Conservation (phyloP, 257 asterid genomes). For the Leonotis leonurus region DNA sequence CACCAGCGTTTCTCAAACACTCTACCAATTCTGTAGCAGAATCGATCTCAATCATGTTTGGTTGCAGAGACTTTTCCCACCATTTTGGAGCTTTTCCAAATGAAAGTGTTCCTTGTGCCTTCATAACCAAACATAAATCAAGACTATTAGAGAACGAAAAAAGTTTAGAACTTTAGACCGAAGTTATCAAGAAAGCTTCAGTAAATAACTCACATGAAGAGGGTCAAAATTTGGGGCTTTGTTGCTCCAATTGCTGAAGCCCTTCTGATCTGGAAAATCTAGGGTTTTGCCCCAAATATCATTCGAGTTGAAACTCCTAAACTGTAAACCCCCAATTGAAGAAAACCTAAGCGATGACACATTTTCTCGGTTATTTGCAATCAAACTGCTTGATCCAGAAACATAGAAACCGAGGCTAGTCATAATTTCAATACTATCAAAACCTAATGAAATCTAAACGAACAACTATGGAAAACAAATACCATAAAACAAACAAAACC, state of each 20-base stretch:
- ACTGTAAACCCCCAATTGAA: slow-evolving; percentile 38
- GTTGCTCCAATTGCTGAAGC: slow-evolving; percentile 19
- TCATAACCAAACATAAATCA: slow-evolving; percentile 4
- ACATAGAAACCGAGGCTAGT: slow-evolving; percentile 45
- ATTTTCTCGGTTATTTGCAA: slow-evolving; percentile 20
- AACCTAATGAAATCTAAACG: slow-evolving; percentile 14
- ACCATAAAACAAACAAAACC: slow-evolving; percentile 6
- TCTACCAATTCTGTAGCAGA: slow-evolving; percentile 65
- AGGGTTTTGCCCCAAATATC: slow-evolving; percentile 44
- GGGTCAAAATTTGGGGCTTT: slow-evolving; percentile 36
- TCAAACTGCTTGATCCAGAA: slow-evolving; percentile 32
- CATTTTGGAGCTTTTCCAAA: slow-evolving; percentile 56
- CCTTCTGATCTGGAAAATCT: slow-evolving; percentile 29
- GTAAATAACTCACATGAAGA: slow-evolving; percentile 39
- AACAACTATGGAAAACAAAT: not conserved
- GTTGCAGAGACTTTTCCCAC: slow-evolving; percentile 80
- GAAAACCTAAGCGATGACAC: slow-evolving; percentile 35
- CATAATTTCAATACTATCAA: slow-evolving; percentile 31
- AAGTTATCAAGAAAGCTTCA: not conserved
- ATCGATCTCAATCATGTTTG: slow-evolving; percentile 78
- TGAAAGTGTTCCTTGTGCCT: slow-evolving; percentile 57
- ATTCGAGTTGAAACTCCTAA: slow-evolving; percentile 36
- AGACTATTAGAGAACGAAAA: not conserved
- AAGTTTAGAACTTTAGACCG: not conserved
- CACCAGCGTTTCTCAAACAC: slow-evolving; percentile 63